Evolutionary conservation across 2,329 filamentous ascomycete species (phyloP).

Genomic region (Achaetomium macrosporum): DNA sequence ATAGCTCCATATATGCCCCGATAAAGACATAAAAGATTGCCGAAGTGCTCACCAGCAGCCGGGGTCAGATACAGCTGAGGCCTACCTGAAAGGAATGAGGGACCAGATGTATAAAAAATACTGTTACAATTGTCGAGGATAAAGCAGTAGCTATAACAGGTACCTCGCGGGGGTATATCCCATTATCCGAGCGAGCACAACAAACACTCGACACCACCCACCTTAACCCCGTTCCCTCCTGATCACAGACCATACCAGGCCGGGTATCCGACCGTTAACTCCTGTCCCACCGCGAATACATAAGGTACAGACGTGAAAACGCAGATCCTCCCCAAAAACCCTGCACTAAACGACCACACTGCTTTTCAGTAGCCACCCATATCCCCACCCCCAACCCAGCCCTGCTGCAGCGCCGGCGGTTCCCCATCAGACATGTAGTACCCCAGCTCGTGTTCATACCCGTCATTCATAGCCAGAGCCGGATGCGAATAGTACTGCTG

Average conservation of each 20-base stretch:
- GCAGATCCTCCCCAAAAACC: no score
- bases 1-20: background rate
- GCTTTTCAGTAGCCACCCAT: slow-evolving; percentile 23
- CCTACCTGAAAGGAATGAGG: no score
- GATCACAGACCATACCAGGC: background rate
- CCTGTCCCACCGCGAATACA: background rate
- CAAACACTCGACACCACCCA: background rate
- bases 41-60: no score
- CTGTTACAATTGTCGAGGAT: no score
- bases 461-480: slow-evolving; percentile 25
- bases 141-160: no score
- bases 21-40: slow-evolving; percentile 3
- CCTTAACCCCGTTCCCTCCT: background rate
- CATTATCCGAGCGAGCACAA: no score
- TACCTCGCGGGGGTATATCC: no score
- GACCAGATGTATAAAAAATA: background rate
- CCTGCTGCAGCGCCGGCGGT: slow-evolving; percentile 16
- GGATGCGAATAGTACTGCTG: slow-evolving; percentile 10
- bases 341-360: background rate
- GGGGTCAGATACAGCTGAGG: no score
- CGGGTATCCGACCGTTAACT: background rate
- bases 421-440: slow-evolving; percentile 27
- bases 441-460: slow-evolving; percentile 29
- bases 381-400: slow-evolving; percentile 22
- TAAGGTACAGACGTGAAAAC: no score